These are phyloP conservation scores for Dothistroma septosporum DNA, from an alignment of 2,329 filamentous ascomycete species.

Conservation along the genomic window DNA sequence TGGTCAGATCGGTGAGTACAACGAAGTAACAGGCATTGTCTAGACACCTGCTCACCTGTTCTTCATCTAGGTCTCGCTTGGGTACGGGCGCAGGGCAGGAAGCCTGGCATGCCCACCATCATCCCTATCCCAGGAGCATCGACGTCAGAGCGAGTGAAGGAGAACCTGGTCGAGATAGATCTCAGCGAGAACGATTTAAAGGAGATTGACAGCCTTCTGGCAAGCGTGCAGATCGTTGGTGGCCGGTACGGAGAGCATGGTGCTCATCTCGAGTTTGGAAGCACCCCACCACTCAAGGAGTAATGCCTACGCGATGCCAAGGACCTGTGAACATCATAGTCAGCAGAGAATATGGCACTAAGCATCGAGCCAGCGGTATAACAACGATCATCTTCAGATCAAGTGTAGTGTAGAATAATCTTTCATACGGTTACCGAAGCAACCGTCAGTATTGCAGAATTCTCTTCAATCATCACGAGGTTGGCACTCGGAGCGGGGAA, in stretches of 20 bases:
- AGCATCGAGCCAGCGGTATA: neutral
- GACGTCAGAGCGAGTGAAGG: conserved; percentile 36
- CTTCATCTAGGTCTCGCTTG: conserved; percentile 39
- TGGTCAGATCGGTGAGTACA: conserved; percentile 43
- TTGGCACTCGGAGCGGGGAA: neutral
- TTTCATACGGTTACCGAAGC: conserved; percentile 38
- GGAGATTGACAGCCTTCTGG: conserved; percentile 50
- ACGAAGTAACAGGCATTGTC: neutral
- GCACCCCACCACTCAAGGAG: conserved; percentile 23
- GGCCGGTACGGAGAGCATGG: conserved; percentile 36
- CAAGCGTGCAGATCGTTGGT: conserved; percentile 43
- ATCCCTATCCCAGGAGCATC: conserved; percentile 45
- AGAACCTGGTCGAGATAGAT: conserved; percentile 40
- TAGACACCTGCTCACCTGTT: neutral
- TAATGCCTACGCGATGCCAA: neutral
- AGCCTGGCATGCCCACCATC: conserved; percentile 43
- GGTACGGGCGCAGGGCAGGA: conserved; percentile 43
- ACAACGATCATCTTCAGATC: conserved; percentile 35
- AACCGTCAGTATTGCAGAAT: conserved; percentile 51
- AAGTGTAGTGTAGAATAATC: conserved; percentile 49
- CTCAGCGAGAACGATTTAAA: conserved; percentile 48
- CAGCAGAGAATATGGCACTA: neutral
- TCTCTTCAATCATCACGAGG: conserved; percentile 42
- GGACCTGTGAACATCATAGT: neutral
- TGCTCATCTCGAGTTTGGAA: conserved; percentile 26